Percentiles rank a stretch among this genome's conserved stretches.
These are phyloP conservation scores for Colletotrichum sp. DNA, from an alignment of 2,329 filamentous ascomycete genomes.

Conservation along the genomic window DNA sequence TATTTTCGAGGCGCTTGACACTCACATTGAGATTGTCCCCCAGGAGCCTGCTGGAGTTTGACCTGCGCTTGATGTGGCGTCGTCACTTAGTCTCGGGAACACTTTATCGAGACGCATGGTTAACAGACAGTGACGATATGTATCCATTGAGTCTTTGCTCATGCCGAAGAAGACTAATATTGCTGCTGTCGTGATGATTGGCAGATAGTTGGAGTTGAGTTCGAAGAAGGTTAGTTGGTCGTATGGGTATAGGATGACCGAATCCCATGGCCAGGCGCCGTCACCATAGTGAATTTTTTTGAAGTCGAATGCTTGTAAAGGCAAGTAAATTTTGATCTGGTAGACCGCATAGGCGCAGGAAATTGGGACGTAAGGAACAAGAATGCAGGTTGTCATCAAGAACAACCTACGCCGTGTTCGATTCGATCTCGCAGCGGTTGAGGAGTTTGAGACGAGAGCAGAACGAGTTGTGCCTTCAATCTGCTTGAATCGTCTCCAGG, in stretches of 20 bases:
- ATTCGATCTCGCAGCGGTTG: constrained; percentile 45
- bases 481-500: constrained; percentile 52
- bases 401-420: constrained; percentile 59
- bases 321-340: constrained; percentile 40
- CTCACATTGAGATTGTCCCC: not conserved
- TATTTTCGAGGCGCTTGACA: not conserved
- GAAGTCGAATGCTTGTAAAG: constrained; percentile 43
- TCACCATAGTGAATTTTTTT: constrained; percentile 41
- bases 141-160: constrained; percentile 57
- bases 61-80: constrained; percentile 21
- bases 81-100: constrained; percentile 44
- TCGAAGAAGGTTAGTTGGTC: constrained; percentile 40
- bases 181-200: constrained; percentile 49
- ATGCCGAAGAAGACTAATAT: constrained; percentile 62
- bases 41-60: not conserved
- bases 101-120: constrained; percentile 45
- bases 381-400: constrained; percentile 57
- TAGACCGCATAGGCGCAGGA: constrained; percentile 41
- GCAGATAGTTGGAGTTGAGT: constrained; percentile 54
- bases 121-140: constrained; percentile 47
- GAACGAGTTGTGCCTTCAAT: constrained; percentile 46
- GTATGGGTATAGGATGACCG: constrained; percentile 51
- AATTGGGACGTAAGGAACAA: constrained; percentile 57
- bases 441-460: constrained; percentile 43
- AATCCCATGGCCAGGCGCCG: constrained; percentile 47